Base-by-base conservation (phyloP, 106 monocot genomes). In the Narthecium ossifragum region DNA sequence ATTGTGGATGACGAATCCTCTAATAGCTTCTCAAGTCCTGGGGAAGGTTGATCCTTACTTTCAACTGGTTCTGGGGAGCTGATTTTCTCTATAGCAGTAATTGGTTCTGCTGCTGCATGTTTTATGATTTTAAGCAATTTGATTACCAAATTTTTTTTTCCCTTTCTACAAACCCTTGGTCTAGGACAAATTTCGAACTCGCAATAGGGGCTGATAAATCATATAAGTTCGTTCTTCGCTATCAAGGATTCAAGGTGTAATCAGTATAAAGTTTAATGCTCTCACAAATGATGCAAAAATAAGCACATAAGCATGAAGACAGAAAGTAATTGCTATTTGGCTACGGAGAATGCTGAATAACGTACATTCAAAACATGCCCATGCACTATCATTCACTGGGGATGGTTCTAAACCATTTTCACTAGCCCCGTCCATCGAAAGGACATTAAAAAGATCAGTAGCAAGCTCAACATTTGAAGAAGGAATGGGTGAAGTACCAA, bases 281-380 rank as follows among this genome's bases (percentile, higher is more conserved):
- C 43, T 43, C 17, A 43, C 11, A 43, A 24, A 1, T 24, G 18
- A n/a, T 22, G 8, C 21, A 24, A 49, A 49, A 20, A 13, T 49
- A 6, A 22, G 21, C 5, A 49, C 20, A 2, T 13, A 17, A 55
- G 18, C 33, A n/a, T 32, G n/a, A 55, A 18, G 3, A 15, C 2
- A 55, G 32, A 32, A 4, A 33, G 14, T 13, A 53, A 17, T 5
- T 22, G 21, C 20, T 4, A 49, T 24, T 22, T 4, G 18, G 23
- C 23, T 22, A 53, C 7, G 5, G 13, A 33, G 20, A 72, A 51
- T 32, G 46, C 6, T 33, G 22, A 39, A 59, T 28, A 63, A 53
- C 77, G 70, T 66, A 85, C 85, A 80, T 46, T 80, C 70, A 34
- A 85, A 85, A 53, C 72, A 57, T 31, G 85, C 77, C 85, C 85